A percentile compares a stretch with the other conserved stretches of the same genome.
Conservation (phyloP, 345 rosid genomes). For the Brassica carinata region DNA sequence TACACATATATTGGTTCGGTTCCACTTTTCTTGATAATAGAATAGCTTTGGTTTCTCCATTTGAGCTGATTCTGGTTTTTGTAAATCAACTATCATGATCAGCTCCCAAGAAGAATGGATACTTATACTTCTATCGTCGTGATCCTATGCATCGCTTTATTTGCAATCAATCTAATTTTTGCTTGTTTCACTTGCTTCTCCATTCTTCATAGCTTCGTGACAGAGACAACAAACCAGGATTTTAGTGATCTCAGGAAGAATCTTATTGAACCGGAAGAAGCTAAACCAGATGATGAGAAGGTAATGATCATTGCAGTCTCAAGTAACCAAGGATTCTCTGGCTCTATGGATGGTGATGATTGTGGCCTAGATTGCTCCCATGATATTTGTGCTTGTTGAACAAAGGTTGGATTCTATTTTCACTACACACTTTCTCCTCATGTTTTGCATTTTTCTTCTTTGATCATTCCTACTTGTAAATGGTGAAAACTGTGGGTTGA, state of each 20-base stretch:
- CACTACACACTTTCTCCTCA: not conserved
- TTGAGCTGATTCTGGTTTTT: conserved; percentile 4
- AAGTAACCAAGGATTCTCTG: conserved; percentile 23
- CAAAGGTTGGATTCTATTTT: not conserved
- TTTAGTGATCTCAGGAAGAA: conserved; percentile 24
- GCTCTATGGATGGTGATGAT: conserved; percentile 8
- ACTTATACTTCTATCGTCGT: conserved; percentile 27
- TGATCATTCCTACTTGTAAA: conserved; percentile 11
- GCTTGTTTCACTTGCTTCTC: conserved; percentile 38
- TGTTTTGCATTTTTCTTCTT: not conserved
- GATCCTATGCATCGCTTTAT: conserved; percentile 36
- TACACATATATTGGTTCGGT: not conserved
- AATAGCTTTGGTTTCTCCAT: conserved; percentile 17
- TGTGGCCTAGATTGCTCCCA: conserved; percentile 31
- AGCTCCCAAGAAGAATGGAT: conserved; percentile 33
- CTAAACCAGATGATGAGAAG: conserved; percentile 33
- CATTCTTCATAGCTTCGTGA: conserved; percentile 18
- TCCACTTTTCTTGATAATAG: not conserved
- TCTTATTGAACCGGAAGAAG: conserved; percentile 32
- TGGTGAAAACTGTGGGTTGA: not conserved
- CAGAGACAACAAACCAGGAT: conserved; percentile 20
- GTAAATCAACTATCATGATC: conserved; percentile 27
- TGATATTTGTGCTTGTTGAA: conserved; percentile 40
- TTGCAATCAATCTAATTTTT: conserved; percentile 35
- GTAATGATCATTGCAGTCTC: conserved; percentile 29